phyloP scores from a whole-genome alignment of 768 basidiomycete genomes.

The Naematelia aurantialba region DNA sequence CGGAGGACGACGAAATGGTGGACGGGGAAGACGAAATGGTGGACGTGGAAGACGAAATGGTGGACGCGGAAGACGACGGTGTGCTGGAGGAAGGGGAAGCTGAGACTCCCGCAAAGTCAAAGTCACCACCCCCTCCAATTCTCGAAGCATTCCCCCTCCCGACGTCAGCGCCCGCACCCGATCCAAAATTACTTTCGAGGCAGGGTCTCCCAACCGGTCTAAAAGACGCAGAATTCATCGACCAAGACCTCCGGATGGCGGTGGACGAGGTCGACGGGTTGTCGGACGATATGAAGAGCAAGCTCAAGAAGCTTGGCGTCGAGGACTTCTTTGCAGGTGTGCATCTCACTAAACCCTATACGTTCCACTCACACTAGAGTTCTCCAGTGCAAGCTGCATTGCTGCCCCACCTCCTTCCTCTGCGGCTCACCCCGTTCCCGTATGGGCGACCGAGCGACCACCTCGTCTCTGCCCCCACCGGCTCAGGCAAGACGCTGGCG shows the following conservation, averaged over 20 bases:
- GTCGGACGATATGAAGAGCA: conserved; percentile 59
- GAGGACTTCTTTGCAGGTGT: conserved; percentile 81
- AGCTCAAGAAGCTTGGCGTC: conserved; percentile 74
- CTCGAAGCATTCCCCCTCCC: conserved; percentile 49
- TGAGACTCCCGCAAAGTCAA: conserved; percentile 1
- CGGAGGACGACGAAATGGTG: too few relatives aligned
- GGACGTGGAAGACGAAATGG: conserved; percentile 5
- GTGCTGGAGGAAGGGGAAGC: conserved; percentile 15
- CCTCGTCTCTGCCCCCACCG: conserved; percentile 94
- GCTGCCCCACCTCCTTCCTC: conserved; percentile 71
- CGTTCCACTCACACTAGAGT: conserved; percentile 1
- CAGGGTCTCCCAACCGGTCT: conserved; percentile 49
- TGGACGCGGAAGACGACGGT: conserved; percentile 4
- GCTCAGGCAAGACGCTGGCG: conserved; percentile 95
- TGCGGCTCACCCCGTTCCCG: conserved; percentile 55
- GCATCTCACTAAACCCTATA: conserved; percentile 21
- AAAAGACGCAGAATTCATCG: conserved; percentile 43
- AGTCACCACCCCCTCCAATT: conserved; percentile 16
- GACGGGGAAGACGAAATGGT: conserved; percentile 5
- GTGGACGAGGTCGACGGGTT: conserved; percentile 52
- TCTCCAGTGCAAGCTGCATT: conserved; percentile 78
- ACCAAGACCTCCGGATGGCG: conserved; percentile 26
- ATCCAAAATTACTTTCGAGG: conserved; percentile 34
- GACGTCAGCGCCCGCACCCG: conserved; percentile 37
- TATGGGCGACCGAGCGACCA: conserved; percentile 72